phyloP scores from a whole-genome alignment of 2,329 filamentous ascomycete species.

The Macrophomina phaseolina region DNA sequence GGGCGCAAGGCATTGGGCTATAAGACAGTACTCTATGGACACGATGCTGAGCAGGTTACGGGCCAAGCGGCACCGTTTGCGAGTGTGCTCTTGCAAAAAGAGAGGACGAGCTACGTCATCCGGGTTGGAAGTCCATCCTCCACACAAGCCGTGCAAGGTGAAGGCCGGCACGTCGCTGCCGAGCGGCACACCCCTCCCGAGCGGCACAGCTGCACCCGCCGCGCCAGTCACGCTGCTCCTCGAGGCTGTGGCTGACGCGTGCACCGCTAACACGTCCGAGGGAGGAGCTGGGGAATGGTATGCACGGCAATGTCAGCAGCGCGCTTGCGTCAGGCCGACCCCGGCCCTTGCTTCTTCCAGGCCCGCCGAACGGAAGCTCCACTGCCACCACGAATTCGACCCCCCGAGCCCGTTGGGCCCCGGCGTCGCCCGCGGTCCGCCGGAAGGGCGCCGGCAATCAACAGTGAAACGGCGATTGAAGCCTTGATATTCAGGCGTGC shows the following conservation, averaged over 20 bases:
- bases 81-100: not conserved
- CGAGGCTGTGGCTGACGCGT: not conserved
- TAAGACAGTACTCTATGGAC: not conserved
- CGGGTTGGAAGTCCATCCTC: not conserved
- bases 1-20: not conserved
- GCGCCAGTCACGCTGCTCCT: not conserved
- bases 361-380: no score
- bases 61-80: not conserved
- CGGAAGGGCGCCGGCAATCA: conserved; percentile 5
- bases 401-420: not conserved
- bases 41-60: not conserved
- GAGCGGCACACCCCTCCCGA: not conserved
- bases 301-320: no score
- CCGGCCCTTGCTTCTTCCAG: no score
- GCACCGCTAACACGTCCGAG: no score
- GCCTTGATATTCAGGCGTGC: conserved; percentile 12
- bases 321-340: no score
- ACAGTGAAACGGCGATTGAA: not conserved
- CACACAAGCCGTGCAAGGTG: no score
- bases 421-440: not conserved
- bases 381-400: no score
- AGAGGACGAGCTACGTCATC: not conserved
- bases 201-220: no score
- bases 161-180: no score
- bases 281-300: no score